Percentiles rank a stretch among this genome's conserved stretches.
phyloP scores from a whole-genome alignment of 371 early-diverging fungal species.

The Nosema muscidifuracis region DNA sequence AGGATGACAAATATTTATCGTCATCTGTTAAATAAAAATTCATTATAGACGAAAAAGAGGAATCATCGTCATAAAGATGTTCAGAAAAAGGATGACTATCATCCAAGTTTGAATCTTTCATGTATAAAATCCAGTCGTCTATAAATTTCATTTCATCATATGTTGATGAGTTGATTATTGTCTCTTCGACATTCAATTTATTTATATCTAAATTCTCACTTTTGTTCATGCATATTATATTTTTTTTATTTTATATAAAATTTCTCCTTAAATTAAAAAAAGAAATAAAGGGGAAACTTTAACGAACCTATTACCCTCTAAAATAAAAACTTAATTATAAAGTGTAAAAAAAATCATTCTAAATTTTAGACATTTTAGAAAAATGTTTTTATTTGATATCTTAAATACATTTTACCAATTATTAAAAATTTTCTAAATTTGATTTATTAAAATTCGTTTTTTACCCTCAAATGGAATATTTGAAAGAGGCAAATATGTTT shows the following conservation, averaged over 20 bases:
- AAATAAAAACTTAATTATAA: too few relatives aligned
- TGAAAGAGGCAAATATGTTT: background rate
- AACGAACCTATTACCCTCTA: too few relatives aligned
- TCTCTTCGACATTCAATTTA: background rate
- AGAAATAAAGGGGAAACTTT: too few relatives aligned
- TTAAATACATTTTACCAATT: too few relatives aligned
- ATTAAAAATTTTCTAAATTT: background rate
- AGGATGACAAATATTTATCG: background rate
- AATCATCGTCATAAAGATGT: background rate
- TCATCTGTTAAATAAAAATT: background rate
- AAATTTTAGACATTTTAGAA: too few relatives aligned
- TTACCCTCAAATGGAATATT: slow-evolving; percentile 1
- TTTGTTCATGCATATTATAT: background rate
- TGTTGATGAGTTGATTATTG: background rate
- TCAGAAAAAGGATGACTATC: background rate
- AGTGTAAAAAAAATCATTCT: too few relatives aligned
- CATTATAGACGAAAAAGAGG: slow-evolving; percentile 7
- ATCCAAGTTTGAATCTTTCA: background rate
- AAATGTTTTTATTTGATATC: too few relatives aligned
- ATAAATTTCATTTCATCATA: slow-evolving; percentile 20
- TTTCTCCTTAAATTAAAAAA: background rate
- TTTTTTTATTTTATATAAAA: background rate
- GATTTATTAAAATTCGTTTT: background rate
- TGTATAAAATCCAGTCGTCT: slow-evolving; percentile 11
- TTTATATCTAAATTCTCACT: background rate